Evolutionary conservation across 148 eudicot species (phyloP), one percentile per base, ranked within the genome.

Genomic region (Nyssa sinensis): DNA sequence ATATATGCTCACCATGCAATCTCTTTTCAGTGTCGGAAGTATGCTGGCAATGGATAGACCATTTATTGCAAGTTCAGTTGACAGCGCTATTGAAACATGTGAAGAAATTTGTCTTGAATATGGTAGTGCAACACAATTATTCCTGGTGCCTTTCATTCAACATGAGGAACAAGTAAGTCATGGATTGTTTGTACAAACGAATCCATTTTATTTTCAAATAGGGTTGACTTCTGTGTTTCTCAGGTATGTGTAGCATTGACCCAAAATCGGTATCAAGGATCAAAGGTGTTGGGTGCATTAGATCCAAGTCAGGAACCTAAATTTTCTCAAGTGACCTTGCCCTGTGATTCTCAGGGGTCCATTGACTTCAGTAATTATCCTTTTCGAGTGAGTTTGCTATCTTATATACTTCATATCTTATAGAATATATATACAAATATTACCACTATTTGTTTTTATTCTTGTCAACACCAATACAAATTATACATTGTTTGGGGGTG

Each of bases 31-130:
- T 73, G 84, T 91, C 24, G 92, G 97, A 75, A 92, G 96, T 83
- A 90, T 89, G 97, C 94, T 95, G 77, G 98, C 97, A 64, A 77
- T 95, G 63, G 96, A 95, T 81, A 84, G 87, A 76, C 98, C 98
- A 57, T 95, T 85, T 71, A 62, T 95, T 37, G 80, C 91, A 66
- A 88, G 81, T 81, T 78, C 90, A 31, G 32, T 37, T 24, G 86
- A 84, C 47, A 77, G 83, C 78, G 74, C 74, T 57, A 64, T 78
- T 71, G 91, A 86, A 75, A 69, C 83, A 64, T 28, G 72, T 57
- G 75, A 71, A 72, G 84, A 77, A 71, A 57, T 85, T 72, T 88
- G 90, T 80, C 97, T 95, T 79, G 98, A 95, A 84, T 95, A 95
- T 83, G 98, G 98, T 35, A 92, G 97, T 74, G 90, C 83, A 59